phyloP scores from a whole-genome alignment of 306 rosid genomes.

The Acacia confusa region DNA sequence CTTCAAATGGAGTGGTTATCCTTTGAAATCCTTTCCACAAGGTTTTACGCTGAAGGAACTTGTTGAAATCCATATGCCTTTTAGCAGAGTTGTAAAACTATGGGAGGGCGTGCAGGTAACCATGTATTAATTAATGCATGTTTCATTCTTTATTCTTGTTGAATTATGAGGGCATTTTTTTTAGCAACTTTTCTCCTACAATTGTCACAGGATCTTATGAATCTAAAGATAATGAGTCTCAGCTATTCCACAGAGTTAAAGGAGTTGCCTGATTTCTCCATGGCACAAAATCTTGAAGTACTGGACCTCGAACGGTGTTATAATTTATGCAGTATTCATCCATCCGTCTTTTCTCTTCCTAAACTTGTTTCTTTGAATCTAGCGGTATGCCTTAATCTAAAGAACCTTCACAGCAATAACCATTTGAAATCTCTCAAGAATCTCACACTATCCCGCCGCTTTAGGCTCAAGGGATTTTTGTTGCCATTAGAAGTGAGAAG shows the following conservation, averaged over 20 bases:
- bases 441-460: fast-evolving
- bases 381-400: fast-evolving
- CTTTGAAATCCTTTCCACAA: background rate
- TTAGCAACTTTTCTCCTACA: background rate
- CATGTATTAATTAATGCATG: too few relatives aligned
- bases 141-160: too few relatives aligned
- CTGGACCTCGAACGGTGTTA: fast-evolving
- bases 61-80: background rate
- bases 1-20: background rate
- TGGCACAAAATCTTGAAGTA: background rate
- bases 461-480: background rate
- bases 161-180: too few relatives aligned
- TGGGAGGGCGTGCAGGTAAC: background rate
- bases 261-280: background rate
- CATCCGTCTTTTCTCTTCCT: background rate
- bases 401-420: background rate
- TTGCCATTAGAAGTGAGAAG: background rate
- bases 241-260: fast-evolving
- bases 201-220: background rate
- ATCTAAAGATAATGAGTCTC: background rate
- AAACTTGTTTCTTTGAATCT: background rate
- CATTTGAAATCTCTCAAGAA: background rate
- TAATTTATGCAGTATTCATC: background rate
- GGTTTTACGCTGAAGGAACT: background rate
- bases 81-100: background rate